phyloP scores from a whole-genome alignment of 2,329 filamentous ascomycete genomes.

The Canariomyces notabilis region DNA sequence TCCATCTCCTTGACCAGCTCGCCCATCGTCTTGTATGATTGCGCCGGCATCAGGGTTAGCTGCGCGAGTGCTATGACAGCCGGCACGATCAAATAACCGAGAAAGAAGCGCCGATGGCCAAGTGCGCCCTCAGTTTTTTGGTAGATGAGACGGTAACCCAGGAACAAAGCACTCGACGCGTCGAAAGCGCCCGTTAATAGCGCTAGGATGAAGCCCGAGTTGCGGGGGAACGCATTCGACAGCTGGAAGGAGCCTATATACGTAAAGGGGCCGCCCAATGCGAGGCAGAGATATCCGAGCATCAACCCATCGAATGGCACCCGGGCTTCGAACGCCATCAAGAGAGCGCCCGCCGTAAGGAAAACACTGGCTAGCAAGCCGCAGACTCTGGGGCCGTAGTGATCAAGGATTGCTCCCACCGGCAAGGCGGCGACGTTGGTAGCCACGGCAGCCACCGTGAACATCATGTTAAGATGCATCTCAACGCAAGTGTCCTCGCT shows the following conservation, averaged over 20 bases:
- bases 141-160: constrained; percentile 68
- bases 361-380: constrained; percentile 66
- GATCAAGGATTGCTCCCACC: constrained; percentile 78
- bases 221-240: constrained; percentile 73
- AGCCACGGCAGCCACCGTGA: constrained; percentile 80
- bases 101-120: constrained; percentile 64
- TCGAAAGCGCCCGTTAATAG: constrained; percentile 79
- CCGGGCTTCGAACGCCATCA: constrained; percentile 63
- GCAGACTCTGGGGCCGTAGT: constrained; percentile 72
- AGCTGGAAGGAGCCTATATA: constrained; percentile 82
- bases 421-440: constrained; percentile 85
- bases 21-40: constrained; percentile 79
- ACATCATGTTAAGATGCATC: constrained; percentile 79
- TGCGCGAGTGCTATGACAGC: constrained; percentile 61
- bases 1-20: constrained; percentile 74
- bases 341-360: constrained; percentile 62
- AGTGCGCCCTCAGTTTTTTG: constrained; percentile 48
- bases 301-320: constrained; percentile 71
- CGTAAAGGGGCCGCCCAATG: constrained; percentile 73
- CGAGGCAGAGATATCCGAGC: constrained; percentile 68
- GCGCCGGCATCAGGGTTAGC: constrained; percentile 64
- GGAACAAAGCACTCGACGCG: constrained; percentile 71
- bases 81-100: constrained; percentile 67
- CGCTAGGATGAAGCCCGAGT: constrained; percentile 74
- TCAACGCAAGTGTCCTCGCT: constrained; percentile 44